Percentiles rank a stretch among this genome's conserved stretches.
Evolutionary conservation across 306 rosid species (phyloP).

Genomic region (Pueraria montana): DNA sequence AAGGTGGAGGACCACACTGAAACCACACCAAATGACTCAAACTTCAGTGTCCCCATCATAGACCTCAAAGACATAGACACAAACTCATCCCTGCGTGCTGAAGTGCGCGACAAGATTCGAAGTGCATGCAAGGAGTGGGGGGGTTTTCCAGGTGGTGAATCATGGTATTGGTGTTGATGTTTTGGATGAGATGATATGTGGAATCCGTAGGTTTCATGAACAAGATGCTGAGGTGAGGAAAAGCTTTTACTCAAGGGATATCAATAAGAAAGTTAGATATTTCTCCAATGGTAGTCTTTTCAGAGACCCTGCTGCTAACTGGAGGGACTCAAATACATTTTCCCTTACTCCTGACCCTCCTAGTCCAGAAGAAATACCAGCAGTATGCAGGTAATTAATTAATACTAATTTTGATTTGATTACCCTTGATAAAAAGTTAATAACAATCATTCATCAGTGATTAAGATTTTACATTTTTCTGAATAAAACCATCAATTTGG

Average conservation of each 20-base stretch:
- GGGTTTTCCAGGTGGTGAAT: slow-evolving; percentile 61
- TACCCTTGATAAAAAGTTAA: not conserved
- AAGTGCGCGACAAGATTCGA: slow-evolving; percentile 21
- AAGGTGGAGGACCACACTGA: not conserved
- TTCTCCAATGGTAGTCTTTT: slow-evolving; percentile 25
- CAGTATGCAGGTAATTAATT: slow-evolving; percentile 42
- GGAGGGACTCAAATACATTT: slow-evolving; percentile 42
- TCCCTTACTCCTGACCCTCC: slow-evolving; percentile 28
- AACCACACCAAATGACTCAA: not conserved
- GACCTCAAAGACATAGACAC: slow-evolving; percentile 48
- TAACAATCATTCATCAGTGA: no score
- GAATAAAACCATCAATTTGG: no score
- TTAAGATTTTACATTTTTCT: no score
- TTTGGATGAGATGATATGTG: slow-evolving; percentile 54
- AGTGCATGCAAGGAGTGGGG: slow-evolving; percentile 46
- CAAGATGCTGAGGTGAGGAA: slow-evolving; percentile 50
- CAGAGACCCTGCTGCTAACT: slow-evolving; percentile 10
- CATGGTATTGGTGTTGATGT: slow-evolving; percentile 55
- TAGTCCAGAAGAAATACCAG: slow-evolving; percentile 30
- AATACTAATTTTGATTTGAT: not conserved
- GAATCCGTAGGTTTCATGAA: slow-evolving; percentile 58
- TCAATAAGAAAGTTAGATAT: slow-evolving; percentile 17
- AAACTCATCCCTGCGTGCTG: not conserved
- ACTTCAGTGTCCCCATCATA: slow-evolving; percentile 40
- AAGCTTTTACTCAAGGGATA: slow-evolving; percentile 46